Conservation (phyloP, 2,329 filamentous ascomycete species). For the Sphaerulina musiva region DNA sequence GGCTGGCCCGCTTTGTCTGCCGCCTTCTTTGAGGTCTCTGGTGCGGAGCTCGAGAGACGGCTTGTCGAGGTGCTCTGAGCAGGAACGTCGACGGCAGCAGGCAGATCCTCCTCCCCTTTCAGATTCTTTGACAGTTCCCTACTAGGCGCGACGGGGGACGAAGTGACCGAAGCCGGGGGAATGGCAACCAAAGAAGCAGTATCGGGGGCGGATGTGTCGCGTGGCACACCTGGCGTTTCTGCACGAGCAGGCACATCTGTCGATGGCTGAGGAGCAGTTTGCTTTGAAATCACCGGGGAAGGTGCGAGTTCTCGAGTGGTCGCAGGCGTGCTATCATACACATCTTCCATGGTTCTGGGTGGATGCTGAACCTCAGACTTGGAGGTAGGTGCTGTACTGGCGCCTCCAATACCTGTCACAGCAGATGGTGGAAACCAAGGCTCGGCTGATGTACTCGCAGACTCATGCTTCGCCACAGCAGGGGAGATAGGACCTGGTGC, state of each 20-base stretch:
- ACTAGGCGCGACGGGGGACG: background rate
- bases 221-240: constrained; percentile 14
- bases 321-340: background rate
- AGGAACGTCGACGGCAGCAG: constrained; percentile 3
- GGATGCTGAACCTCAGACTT: constrained; percentile 3
- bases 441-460: background rate
- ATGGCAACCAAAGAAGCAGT: constrained; percentile 10
- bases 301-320: background rate
- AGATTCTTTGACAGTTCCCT: background rate
- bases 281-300: background rate
- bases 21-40: constrained; percentile 6
- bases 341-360: constrained; percentile 5
- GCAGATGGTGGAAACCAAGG: background rate
- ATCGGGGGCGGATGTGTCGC: constrained; percentile 9
- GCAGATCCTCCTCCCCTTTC: background rate
- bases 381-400: background rate
- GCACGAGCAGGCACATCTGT: constrained; percentile 1
- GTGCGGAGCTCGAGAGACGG: constrained; percentile 2
- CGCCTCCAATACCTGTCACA: background rate
- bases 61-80: background rate
- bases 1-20: constrained; percentile 4
- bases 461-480: background rate
- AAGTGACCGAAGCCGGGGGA: constrained; percentile 6
- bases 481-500: background rate
- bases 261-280: constrained; percentile 4